A percentile compares a stretch with the other conserved stretches of the same genome.
These are phyloP conservation scores for Exophiala spinifera DNA, from an alignment of 2,329 filamentous ascomycete genomes.

Conservation along the genomic window DNA sequence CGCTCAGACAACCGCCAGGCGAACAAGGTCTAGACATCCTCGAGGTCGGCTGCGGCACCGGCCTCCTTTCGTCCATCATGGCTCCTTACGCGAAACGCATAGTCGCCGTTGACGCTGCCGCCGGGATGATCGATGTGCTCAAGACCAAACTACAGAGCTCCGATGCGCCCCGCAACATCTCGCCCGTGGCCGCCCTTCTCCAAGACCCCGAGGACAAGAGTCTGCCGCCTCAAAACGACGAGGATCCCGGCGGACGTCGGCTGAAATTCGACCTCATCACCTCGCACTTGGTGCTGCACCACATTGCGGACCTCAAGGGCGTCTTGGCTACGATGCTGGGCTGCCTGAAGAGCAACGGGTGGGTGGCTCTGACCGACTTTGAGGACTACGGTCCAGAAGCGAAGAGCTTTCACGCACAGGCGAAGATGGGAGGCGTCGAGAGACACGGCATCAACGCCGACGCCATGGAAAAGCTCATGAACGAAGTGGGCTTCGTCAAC, in stretches of 20 bases:
- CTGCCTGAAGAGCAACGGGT: conserved; percentile 48
- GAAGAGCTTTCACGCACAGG: conserved; percentile 51
- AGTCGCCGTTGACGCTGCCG: conserved; percentile 53
- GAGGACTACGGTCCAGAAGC: conserved; percentile 56
- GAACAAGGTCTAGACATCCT: conserved; percentile 46
- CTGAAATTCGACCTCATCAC: conserved; percentile 52
- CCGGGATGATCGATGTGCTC: conserved; percentile 55
- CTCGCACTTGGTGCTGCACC: conserved; percentile 56
- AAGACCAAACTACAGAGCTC: conserved; percentile 41
- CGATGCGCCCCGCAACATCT: conserved; percentile 41
- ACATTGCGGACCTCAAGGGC: conserved; percentile 47
- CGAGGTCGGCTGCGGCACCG: conserved; percentile 58
- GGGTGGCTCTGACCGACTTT: conserved; percentile 56
- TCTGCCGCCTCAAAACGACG: conserved; percentile 37
- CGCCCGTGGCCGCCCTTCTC: conserved; percentile 47
- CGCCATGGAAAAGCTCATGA: conserved; percentile 45
- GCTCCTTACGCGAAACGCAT: conserved; percentile 49
- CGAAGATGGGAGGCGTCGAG: conserved; percentile 54
- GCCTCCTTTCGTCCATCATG: conserved; percentile 51
- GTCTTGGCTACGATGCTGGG: conserved; percentile 48
- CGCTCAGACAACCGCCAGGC: conserved; percentile 26
- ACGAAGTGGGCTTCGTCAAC: conserved; percentile 49
- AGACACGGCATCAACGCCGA: conserved; percentile 49
- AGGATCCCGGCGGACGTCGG: conserved; percentile 30
- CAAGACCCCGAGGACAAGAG: conserved; percentile 49